Conservation (phyloP, 2,329 filamentous ascomycete species). For the Colletotrichum liriopes region DNA sequence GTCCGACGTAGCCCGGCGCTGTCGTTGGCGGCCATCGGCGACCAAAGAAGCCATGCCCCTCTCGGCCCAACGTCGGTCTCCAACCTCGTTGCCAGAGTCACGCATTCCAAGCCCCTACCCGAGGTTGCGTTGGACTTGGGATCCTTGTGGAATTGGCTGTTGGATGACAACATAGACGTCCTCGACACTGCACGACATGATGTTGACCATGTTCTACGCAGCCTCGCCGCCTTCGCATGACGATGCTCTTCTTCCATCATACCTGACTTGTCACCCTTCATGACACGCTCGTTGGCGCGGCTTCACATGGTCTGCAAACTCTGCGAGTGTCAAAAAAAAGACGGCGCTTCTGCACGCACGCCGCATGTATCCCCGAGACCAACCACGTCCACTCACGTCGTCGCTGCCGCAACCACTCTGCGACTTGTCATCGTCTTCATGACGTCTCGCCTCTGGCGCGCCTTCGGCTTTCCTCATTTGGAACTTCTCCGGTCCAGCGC, state of each 20-base stretch:
- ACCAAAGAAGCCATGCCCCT: not conserved
- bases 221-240: not conserved
- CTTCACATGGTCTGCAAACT: not conserved
- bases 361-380: not conserved
- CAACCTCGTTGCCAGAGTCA: slow-evolving; percentile 14
- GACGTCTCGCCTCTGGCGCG: not conserved
- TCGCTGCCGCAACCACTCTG: not conserved
- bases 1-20: not conserved
- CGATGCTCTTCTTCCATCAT: not conserved
- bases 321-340: not conserved
- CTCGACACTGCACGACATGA: not conserved
- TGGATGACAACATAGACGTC: not conserved
- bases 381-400: not conserved
- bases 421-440: not conserved
- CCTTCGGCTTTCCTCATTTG: slow-evolving; percentile 8
- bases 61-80: slow-evolving; percentile 21
- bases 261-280: not conserved
- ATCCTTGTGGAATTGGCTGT: not conserved
- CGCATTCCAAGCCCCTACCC: not conserved
- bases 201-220: not conserved
- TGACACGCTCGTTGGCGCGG: too few species aligned
- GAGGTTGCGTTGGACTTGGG: not conserved
- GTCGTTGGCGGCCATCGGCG: not conserved
- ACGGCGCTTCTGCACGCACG: not conserved
- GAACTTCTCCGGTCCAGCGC: not conserved